Base-by-base conservation (phyloP, 73 alveolate genomes). In the Halteria grandinella region DNA sequence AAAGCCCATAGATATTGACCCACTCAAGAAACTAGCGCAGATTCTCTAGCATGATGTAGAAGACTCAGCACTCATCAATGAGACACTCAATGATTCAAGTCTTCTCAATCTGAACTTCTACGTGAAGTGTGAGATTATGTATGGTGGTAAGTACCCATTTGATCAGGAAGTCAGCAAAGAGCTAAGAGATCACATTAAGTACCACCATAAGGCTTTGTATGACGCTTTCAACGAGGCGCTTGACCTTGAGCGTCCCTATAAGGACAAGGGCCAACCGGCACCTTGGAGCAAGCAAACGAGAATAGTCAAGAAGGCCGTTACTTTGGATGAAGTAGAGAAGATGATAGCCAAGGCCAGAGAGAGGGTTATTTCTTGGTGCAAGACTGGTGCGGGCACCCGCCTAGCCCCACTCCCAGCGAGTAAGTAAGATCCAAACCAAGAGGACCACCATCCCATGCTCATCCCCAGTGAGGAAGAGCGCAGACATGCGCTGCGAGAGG, bases 251-350 rank as follows among this genome's bases (percentile, higher is more conserved):
- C 34, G 87, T 23, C 87, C 87, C 4, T 75, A 60, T 41, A 40
- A 71, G 52, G 69, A 71, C 18, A 47, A 23, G 0, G 70, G 59
- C 15, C 8, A 44, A 45, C 70, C 80, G 21, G 76, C 71, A 3
- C 70, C 70, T 27, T 52, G 85, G 66, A 72, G 86, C 49, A 71
- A 72, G 72, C 21, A 41, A 44, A 66, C 80, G 5, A 66, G 80
- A 47, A 57, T 44, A n/a, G 11, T 47, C 23, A 66, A 51, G 17
- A 54, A 53, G 12, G 47, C n/a, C 25, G 32, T 47, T 1, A 44
- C 80, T 6, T 52, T 36, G 52, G 18, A 57, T 23, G 80, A 66
- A 5, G 63, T 41, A 44, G 80, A 44, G 2, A 41, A 27, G 47
- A 45, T 27, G 24, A 47, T 54, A 15, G 48, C n/a, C 0, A 77